phyloP scores from a whole-genome alignment of 2,329 filamentous ascomycete species.

The Xylaria sp. region DNA sequence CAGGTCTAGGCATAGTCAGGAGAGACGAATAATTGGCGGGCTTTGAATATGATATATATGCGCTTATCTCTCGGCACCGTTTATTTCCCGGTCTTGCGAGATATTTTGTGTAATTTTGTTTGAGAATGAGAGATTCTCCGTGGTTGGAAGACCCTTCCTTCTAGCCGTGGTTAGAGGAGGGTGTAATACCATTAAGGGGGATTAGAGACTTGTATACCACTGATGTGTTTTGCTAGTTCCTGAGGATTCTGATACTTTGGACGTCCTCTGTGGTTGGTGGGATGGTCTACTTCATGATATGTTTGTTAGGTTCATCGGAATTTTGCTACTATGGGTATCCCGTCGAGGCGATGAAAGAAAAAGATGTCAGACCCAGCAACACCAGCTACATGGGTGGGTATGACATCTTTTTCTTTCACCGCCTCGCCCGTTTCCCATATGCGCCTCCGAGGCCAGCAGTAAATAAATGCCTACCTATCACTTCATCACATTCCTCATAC shows the following conservation, averaged over 20 bases:
- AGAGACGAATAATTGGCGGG: background rate
- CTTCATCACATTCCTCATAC: background rate
- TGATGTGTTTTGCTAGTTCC: too few relatives aligned
- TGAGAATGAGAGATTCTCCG: background rate
- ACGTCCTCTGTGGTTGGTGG: background rate
- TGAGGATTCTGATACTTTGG: too few relatives aligned
- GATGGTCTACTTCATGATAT: background rate
- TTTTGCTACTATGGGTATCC: background rate
- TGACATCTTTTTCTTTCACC: too few relatives aligned
- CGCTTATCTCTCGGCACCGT: background rate
- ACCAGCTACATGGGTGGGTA: too few relatives aligned
- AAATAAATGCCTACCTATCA: background rate
- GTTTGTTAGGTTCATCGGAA: background rate
- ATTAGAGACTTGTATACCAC: too few relatives aligned
- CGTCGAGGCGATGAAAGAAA: too few relatives aligned
- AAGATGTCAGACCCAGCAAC: too few relatives aligned
- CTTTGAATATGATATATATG: background rate
- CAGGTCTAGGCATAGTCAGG: conserved; percentile 3
- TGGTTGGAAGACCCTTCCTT: too few relatives aligned
- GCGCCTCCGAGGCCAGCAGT: background rate
- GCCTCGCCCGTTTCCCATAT: too few relatives aligned
- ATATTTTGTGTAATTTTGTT: background rate
- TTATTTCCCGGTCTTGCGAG: background rate
- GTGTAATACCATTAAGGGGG: too few relatives aligned
- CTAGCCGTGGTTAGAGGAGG: too few relatives aligned